Base-by-base conservation (phyloP, 306 rosid genomes). In the Senna tora region DNA sequence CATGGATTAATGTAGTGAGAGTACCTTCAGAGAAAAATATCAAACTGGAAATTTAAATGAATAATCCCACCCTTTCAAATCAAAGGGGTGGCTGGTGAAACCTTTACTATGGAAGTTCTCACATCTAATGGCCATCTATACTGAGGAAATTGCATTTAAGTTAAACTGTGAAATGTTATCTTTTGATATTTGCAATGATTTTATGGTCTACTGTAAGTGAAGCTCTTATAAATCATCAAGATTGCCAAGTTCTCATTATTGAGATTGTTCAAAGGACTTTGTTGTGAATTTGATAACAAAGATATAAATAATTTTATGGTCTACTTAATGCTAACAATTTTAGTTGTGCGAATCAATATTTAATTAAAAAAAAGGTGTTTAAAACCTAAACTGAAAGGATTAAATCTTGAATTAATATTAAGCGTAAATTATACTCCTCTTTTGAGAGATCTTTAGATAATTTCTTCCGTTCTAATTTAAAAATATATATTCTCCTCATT, bases 1-100 rank as follows among this genome's bases (percentile, higher is more conserved):
- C 11, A 3, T 43, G 55, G 75, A 53, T 64, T 19, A 47, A 47
- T 56, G 60, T 71, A 50, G 42, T 60, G 34, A 75, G 22, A 7
- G 14, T 78, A 69, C 71, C 15, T 65, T 43, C 59, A 50, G 65
- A 79, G 49, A 56, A 33, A 41, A 39, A 53, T 30, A 59, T 20
- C 62, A 12, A 62, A 66, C 49, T 55, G 52, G 65, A 33, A 49
- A 36, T 42, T 32, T 32, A 0, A 52, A 75, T 55, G 12, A n/a
- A 72, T 3, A 42, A 30, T 47, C 14, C n/a, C n/a, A n/a, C n/a
- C 50, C 11, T 36, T 36, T 36, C 39, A 36, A 36, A 36, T 36
- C 39, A 36, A 36, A 36, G 72, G 60, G 67, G 55, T 51, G 38
- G 38, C 36, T 17, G 22, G 25, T 8, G 28, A 81, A 75, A 25